Evolutionary conservation across 805 yeast species (phyloP).

Genomic region (Komagataella kurtzmanii): DNA sequence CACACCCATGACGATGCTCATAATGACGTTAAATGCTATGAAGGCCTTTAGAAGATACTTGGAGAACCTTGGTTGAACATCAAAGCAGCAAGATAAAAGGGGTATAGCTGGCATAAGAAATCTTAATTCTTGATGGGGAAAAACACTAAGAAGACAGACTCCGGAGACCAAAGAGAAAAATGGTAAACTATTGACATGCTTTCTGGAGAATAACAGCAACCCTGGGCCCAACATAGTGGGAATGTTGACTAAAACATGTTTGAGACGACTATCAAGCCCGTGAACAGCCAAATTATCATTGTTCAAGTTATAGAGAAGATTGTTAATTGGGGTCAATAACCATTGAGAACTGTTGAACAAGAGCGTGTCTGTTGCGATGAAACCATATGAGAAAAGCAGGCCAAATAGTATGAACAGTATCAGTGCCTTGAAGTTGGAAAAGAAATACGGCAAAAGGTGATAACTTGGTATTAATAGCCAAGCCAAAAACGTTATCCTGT

Average conservation of each 20-base stretch:
- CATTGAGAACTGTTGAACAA: constrained; percentile 9
- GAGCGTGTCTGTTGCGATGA: constrained; percentile 43
- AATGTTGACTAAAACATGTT: constrained; percentile 61
- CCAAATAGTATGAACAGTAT: constrained; percentile 17
- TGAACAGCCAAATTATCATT: constrained; percentile 52
- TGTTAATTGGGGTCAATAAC: constrained; percentile 59
- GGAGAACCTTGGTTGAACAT: constrained; percentile 13
- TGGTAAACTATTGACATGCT: constrained; percentile 37
- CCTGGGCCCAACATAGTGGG: constrained; percentile 82
- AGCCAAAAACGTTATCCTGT: constrained; percentile 71
- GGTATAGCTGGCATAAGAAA: constrained; percentile 76
- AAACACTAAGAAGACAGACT: constrained; percentile 40
- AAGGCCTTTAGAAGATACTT: constrained; percentile 26
- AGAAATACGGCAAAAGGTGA: constrained; percentile 28
- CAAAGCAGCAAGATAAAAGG: constrained; percentile 43
- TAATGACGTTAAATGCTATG: constrained; percentile 47
- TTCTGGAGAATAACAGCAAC: constrained; percentile 24
- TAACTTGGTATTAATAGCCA: constrained; percentile 57
- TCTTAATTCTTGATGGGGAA: constrained; percentile 92
- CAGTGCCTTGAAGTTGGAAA: constrained; percentile 17
- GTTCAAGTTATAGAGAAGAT: constrained; percentile 54
- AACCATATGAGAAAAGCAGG: constrained; percentile 16
- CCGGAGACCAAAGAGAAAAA: constrained; percentile 53
- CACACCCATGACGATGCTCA: constrained; percentile 61
- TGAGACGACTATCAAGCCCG: constrained; percentile 72